Conservation (phyloP, 805 yeast species). For the Starmerella vaccinii region DNA sequence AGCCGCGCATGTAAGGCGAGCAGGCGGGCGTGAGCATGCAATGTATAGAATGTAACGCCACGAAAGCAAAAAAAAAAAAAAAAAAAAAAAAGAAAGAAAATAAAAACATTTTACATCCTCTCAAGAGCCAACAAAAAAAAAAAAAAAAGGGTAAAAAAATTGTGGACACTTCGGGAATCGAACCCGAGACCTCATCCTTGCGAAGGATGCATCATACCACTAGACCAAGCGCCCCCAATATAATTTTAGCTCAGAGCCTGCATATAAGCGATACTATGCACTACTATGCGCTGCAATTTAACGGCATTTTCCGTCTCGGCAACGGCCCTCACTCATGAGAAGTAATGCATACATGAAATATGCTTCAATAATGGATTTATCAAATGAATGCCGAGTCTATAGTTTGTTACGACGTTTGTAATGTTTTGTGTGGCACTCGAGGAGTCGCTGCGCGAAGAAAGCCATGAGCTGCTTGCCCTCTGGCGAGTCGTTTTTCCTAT, state of each 20-base stretch:
- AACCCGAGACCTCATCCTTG: constrained; percentile 10
- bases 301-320: too few species aligned
- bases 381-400: not conserved
- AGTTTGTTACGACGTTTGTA: not conserved
- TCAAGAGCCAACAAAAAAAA: not conserved
- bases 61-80: too few species aligned
- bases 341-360: not conserved
- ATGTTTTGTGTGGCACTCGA: not conserved
- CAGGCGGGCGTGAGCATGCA: too few species aligned
- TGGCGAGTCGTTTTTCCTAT: constrained; percentile 36
- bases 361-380: too few species aligned
- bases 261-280: too few species aligned
- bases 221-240: constrained; percentile 11
- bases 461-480: constrained; percentile 28
- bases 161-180: constrained; percentile 10
- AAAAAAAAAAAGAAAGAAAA: too few species aligned
- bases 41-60: too few species aligned
- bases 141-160: not conserved
- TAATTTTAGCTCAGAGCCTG: too few species aligned
- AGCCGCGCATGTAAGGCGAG: too few species aligned
- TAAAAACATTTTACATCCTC: not conserved
- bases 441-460: constrained; percentile 21
- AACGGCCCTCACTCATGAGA: too few species aligned
- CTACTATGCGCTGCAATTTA: too few species aligned
- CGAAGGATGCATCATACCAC: constrained; percentile 10